Evolutionary conservation across 768 basidiomycete species (phyloP), one percentile per base, ranked within the genome.

Genomic region (Baorangia bicolor): DNA sequence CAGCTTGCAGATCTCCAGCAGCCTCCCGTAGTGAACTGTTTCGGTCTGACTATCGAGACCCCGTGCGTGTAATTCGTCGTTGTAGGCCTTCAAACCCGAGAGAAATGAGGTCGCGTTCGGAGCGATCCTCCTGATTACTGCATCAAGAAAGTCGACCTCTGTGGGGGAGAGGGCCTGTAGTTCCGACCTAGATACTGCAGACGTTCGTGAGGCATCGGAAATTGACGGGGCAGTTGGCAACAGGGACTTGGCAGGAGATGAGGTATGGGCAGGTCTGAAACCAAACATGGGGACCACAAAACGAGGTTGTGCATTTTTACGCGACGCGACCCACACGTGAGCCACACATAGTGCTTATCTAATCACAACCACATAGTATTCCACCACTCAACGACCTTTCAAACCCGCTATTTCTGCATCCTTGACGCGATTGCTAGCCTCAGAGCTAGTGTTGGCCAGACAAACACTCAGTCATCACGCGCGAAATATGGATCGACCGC

Each of bases 51-150:
- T 80, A 58, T 92, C 88, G n/a, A 93, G 72, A 3, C 87, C 87
- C 2, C 85, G 80, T 61, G 89, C 87, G 55, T 81, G 79, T 23
- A 94, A 73, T 21, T 92, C 81, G 53, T 89, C 85, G 64, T 86
- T 90, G 71, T 94, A 94, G 0, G 91, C 88, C 66, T 89, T 91
- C 77, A 92, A 86, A n/a, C 92, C 81, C 5, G 83, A 81, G 37
- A 90, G 77, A 64, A 93, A 93, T 0, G 88, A 88, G 5, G 88
- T 88, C 16, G 90, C 87, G 10, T 78, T 73, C 9, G 82, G 75
- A 6, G 86, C 79, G 40, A 88, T 90, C 49, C 86, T 84, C 55
- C 75, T 66, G 27, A 94, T 83, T 13, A 94, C 87, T 23, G 83
- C 81, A 59, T 93, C 88, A 42, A 94, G 76, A 60, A 94, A 79